Evolutionary conservation across 2,329 filamentous ascomycete genomes (phyloP), one percentile per base, ranked within the genome.

Genomic region (Fusarium denticulatum): DNA sequence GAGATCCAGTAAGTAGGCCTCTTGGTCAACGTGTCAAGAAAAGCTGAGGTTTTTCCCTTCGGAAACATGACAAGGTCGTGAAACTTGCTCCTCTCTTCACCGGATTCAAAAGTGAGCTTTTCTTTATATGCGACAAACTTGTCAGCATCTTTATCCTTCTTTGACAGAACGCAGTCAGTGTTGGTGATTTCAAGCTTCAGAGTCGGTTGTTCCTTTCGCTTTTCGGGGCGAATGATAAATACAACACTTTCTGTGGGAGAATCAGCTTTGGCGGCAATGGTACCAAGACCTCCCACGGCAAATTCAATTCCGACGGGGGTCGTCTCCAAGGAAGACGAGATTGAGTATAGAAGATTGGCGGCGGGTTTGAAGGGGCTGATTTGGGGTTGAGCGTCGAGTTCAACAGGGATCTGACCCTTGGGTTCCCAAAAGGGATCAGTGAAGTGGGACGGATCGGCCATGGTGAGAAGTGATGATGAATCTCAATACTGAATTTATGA

Each of bases 401-500:
- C 37, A 30, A 39, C 37, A 56, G 26, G 52, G 52, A 43, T 56
- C 26, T 42, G 12, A 20, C n/a, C 26, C 36, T 32, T 26, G 16
- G 52, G 52, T 56, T 56, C 52, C 52, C 52, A 56, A 56, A 56
- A 56, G 26, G 52, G 52, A 56, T 56, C 52, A 24, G 52, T 3
- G 26, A 56, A 56, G 36, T 56, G 52, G 52, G 52, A 56, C 37
- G 52, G 52, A 56, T 56, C 37, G 22, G 52, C 37, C 52, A 56
- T 56, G 12, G 52, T 32, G 15, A 22, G 12, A 28, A 24, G 8
- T 7, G 22, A 11, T 8, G 11, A 28, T 42, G 22, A 24, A n/a
- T 14, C 11, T 46, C 1, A 2, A 16, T 24, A 28, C 5, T 12
- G 24, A 14, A 18, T 30, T 18, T 11, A 30, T 0, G 10, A 42